phyloP scores from a whole-genome alignment of 208 protist species.

The Leishmania guyanensis region DNA sequence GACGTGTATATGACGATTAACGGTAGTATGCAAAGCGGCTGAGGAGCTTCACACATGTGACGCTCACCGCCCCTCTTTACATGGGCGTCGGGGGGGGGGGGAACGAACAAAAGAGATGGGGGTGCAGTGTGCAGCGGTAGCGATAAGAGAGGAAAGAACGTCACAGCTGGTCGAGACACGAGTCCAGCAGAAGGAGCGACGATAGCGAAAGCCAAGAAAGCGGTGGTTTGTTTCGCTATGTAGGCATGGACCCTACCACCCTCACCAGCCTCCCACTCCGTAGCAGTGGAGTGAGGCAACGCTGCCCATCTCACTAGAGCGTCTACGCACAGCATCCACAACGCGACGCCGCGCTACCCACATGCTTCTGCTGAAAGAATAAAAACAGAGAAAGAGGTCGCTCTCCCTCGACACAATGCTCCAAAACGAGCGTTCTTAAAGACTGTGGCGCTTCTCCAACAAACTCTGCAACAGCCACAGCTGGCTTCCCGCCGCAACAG shows the following conservation, averaged over 20 bases:
- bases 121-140: background rate
- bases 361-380: background rate
- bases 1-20: background rate
- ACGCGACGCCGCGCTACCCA: background rate
- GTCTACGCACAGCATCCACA: background rate
- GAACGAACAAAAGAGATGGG: background rate
- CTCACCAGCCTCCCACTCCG: background rate
- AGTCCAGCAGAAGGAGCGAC: background rate
- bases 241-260: background rate
- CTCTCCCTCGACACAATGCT: background rate
- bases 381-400: background rate
- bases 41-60: background rate
- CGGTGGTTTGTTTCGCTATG: background rate
- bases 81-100: background rate
- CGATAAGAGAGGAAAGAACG: background rate
- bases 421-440: conserved; percentile 28
- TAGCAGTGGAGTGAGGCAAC: background rate
- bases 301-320: background rate
- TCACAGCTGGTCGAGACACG: background rate
- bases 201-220: background rate
- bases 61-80: background rate
- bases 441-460: conserved; percentile 66
- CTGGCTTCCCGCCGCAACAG: conserved; percentile 62
- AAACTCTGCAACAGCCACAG: conserved; percentile 80
- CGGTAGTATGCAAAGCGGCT: background rate